These are phyloP conservation scores for Plenodomus tracheiphilus DNA, from an alignment of 2,329 filamentous ascomycete genomes.

Conservation along the genomic window DNA sequence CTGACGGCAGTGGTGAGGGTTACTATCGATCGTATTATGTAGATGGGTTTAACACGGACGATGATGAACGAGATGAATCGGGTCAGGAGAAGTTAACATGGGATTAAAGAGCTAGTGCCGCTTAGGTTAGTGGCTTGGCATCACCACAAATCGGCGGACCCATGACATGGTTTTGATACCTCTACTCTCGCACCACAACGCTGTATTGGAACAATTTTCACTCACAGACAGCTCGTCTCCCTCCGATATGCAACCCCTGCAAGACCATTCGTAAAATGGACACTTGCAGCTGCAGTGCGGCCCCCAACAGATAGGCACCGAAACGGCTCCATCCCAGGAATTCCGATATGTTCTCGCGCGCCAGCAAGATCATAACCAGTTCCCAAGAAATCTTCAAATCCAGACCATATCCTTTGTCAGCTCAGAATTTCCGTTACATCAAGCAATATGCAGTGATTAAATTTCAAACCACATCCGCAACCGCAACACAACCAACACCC, in stretches of 20 bases:
- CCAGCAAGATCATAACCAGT: neutral
- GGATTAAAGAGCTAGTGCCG: neutral
- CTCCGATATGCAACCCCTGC: no score
- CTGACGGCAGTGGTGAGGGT: neutral
- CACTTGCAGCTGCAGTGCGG: no score
- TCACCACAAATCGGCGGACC: neutral
- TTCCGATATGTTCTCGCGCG: neutral
- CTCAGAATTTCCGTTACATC: neutral
- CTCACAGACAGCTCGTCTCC: no score
- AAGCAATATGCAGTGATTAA: neutral
- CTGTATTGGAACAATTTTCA: no score
- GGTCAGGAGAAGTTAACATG: neutral
- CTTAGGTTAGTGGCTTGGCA: neutral
- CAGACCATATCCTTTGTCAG: neutral
- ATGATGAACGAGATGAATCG: neutral
- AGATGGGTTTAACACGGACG: neutral
- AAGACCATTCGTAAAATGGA: no score
- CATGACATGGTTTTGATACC: no score
- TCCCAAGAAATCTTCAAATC: neutral
- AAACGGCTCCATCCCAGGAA: no score
- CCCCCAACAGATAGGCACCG: no score
- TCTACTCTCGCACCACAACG: no score
- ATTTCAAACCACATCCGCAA: neutral
- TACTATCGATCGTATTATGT: neutral
- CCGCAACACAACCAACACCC: neutral